A percentile compares a stretch with the other conserved stretches of the same genome.
Conservation (phyloP, 2,329 filamentous ascomycete species). For the Scedosporium minutisporum region DNA sequence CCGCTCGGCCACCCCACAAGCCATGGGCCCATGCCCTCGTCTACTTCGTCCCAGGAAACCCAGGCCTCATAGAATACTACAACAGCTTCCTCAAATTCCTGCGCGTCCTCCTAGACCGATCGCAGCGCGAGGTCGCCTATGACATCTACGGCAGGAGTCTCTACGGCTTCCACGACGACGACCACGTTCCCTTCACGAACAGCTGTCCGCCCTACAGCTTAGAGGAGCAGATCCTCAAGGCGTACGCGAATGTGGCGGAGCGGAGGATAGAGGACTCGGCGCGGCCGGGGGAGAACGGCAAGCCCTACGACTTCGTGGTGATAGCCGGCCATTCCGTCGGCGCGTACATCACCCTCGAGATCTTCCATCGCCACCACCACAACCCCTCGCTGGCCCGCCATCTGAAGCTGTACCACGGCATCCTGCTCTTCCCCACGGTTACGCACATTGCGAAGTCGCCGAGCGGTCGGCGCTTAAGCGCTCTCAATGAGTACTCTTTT, state of each 20-base stretch:
- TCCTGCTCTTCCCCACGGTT: constrained; percentile 67
- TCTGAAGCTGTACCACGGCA: constrained; percentile 37
- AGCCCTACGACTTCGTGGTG: constrained; percentile 47
- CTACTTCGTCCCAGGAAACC: constrained; percentile 69
- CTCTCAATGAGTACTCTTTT: constrained; percentile 20
- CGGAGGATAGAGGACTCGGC: constrained; percentile 16
- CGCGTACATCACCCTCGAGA: constrained; percentile 60
- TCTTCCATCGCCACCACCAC: constrained; percentile 47
- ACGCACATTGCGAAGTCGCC: constrained; percentile 58
- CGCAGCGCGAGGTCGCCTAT: constrained; percentile 29
- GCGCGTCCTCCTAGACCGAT: constrained; percentile 39
- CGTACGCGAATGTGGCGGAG: constrained; percentile 27
- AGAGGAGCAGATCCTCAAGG: constrained; percentile 40
- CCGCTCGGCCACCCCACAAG: constrained; percentile 12
- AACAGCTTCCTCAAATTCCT: constrained; percentile 53
- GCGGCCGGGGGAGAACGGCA: constrained; percentile 17
- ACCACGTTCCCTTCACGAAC: constrained; percentile 35
- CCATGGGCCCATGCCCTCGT: constrained; percentile 37
- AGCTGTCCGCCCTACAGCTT: constrained; percentile 38
- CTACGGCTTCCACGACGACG: constrained; percentile 46
- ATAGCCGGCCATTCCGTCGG: constrained; percentile 69
- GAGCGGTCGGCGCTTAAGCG: constrained; percentile 38
- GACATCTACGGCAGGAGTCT: constrained; percentile 51
- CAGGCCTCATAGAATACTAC: constrained; percentile 68
- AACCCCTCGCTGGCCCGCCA: constrained; percentile 21